Evolutionary conservation across 116 monocot species (phyloP), one percentile per base, ranked within the genome.

Genomic region (Iris pallida): DNA sequence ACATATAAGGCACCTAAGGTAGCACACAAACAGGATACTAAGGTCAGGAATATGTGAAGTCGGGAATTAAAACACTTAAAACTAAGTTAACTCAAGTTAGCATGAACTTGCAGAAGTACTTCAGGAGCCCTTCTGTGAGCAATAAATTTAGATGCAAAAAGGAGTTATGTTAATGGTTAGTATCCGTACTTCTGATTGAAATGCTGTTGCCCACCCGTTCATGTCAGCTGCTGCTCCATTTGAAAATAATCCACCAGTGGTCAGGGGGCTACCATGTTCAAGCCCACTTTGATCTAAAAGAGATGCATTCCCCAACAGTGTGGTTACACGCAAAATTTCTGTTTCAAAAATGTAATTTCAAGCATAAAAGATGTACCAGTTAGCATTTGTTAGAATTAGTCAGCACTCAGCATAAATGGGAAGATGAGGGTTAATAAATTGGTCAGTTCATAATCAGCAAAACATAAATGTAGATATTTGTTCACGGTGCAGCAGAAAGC

Each of bases 241-340:
- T 20, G 95, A 75, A 92, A 87, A 92, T 59, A 92, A 77, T 82
- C 96, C 92, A 77, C 96, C 89, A 66, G 82, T 86, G 61, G 66
- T 91, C 82, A 95, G 74, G 51, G 89, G 89, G 80, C 96, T 92
- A 85, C 84, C 92, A 84, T 95, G 95, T 89, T 96, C 96, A 82
- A 96, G 65, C 69, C 83, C 89, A 86, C 72, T 75, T 65, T 82
- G 93, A 71, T 93, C 89, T 83, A 92, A 86, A 77, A 86, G 84
- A 77, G 96, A 85, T 51, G 96, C 89, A 87, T 92, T 96, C 86
- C 87, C 96, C 96, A 92, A 83, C 63, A 92, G 74, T 72, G 84
- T 76, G 65, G 92, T 89, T 77, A 92, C 82, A 85, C 92, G 92
- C 80, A 96, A 85, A 81, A 96, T 96, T 89, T 96, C 96, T 96